Evolutionary conservation across 129 eudicot species (phyloP).

Genomic region (Artemisia argyi): DNA sequence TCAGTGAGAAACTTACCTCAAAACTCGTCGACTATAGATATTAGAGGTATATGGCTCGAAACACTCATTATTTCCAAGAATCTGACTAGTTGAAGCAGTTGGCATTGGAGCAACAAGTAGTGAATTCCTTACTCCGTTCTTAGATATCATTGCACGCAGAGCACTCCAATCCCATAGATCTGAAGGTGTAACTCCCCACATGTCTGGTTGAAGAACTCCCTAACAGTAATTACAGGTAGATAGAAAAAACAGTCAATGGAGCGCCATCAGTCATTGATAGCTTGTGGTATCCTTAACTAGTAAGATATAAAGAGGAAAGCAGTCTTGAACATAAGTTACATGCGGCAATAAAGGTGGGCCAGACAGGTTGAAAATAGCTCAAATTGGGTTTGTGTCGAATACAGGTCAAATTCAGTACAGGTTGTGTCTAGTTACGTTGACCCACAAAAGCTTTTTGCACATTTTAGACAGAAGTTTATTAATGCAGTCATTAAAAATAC

Average conservation of each 20-base stretch:
- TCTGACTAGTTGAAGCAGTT: slow-evolving; percentile 98
- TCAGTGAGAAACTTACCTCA: slow-evolving; percentile 46
- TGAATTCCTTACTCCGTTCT: slow-evolving; percentile 79
- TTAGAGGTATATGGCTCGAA: slow-evolving; percentile 98
- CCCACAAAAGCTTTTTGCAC: no score
- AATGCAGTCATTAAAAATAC: no score
- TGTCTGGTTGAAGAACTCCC: slow-evolving; percentile 98
- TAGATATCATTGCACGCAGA: slow-evolving; percentile 66
- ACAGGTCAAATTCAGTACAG: no score
- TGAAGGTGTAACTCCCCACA: slow-evolving; percentile 97
- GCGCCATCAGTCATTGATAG: neutral
- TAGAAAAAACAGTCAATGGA: neutral
- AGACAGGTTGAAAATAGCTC: no score
- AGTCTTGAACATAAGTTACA: no score
- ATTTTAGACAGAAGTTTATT: no score
- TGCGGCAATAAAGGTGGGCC: no score
- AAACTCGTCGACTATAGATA: slow-evolving; percentile 88
- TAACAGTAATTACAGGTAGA: slow-evolving; percentile 14
- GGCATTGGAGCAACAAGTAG: slow-evolving; percentile 99
- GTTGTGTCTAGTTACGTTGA: no score
- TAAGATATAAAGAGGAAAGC: neutral
- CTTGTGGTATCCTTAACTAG: neutral
- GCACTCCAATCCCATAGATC: slow-evolving; percentile 84
- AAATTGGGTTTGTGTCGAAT: no score
- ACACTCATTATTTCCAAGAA: slow-evolving; percentile 96